These are phyloP conservation scores for Aspergillus ostianus DNA, from an alignment of 495 filamentous ascomycete species.

Conservation along the genomic window DNA sequence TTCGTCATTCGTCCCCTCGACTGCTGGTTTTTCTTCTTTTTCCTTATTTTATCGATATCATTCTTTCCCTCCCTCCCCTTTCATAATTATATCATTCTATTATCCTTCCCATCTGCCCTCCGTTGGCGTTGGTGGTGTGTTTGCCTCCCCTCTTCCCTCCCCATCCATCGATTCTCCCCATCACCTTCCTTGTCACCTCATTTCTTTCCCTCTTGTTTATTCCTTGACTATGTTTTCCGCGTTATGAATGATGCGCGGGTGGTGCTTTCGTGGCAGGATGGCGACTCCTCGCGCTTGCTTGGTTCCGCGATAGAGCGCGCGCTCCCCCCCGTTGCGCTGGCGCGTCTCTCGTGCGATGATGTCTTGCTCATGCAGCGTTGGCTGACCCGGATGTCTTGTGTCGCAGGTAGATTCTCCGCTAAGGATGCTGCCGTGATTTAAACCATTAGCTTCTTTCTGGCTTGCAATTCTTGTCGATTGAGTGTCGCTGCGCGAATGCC, in stretches of 20 bases:
- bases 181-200: background rate
- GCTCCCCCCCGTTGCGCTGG: constrained; percentile 14
- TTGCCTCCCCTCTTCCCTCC: constrained; percentile 3
- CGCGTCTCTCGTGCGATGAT: constrained; percentile 16
- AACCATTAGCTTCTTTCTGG: constrained; percentile 7
- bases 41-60: constrained; percentile 7
- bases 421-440: constrained; percentile 41
- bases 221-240: background rate
- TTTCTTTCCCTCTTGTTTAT: background rate
- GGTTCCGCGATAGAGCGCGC: background rate
- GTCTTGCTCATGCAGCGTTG: constrained; percentile 1
- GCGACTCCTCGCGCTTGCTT: background rate
- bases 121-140: constrained; percentile 1
- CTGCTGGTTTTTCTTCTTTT: constrained; percentile 9
- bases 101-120: constrained; percentile 3
- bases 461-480: background rate
- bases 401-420: constrained; percentile 16
- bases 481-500: constrained; percentile 6
- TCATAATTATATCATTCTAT: constrained; percentile 10
- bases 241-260: background rate
- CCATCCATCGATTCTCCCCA: background rate
- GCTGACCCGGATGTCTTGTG: constrained; percentile 20
- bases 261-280: background rate
- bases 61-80: constrained; percentile 7
- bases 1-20: constrained; percentile 5